Percentiles rank a stretch among this genome's conserved stretches.
These are phyloP conservation scores for Dothistroma septosporum DNA, from an alignment of 2,329 filamentous ascomycete species.

Conservation along the genomic window DNA sequence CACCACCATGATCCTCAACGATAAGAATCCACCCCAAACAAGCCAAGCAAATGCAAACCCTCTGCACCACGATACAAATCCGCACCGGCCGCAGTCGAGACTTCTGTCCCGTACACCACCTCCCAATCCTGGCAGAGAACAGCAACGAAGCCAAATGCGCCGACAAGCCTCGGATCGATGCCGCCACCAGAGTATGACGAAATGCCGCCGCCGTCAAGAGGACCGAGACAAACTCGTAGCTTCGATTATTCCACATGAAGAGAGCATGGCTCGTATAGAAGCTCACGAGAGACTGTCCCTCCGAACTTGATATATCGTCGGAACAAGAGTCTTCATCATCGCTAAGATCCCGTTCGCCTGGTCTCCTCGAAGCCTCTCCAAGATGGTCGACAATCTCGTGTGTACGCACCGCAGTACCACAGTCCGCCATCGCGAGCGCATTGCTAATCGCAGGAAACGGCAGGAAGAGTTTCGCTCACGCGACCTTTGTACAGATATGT, in stretches of 20 bases:
- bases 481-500: no score
- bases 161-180: conserved; percentile 7
- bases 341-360: no score
- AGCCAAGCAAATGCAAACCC: conserved; percentile 1
- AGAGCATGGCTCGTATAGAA: conserved; percentile 7
- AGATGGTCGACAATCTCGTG: no score
- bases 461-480: no score
- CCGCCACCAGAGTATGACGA: conserved; percentile 6
- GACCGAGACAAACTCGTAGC: conserved; percentile 9
- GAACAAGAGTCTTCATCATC: no score
- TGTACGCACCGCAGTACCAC: no score
- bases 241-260: conserved; percentile 12
- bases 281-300: not conserved
- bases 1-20: not conserved
- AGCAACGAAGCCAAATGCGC: conserved; percentile 8
- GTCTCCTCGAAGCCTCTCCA: no score
- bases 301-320: not conserved
- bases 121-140: conserved; percentile 2
- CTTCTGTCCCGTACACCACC: conserved; percentile 1
- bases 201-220: conserved; percentile 11
- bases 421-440: no score
- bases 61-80: conserved; percentile 8
- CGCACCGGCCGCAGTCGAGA: conserved; percentile 7
- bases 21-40: conserved; percentile 7
- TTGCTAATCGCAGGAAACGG: no score